These are phyloP conservation scores for Lichina pygmaea DNA, from an alignment of 495 filamentous ascomycete species.

Conservation along the genomic window DNA sequence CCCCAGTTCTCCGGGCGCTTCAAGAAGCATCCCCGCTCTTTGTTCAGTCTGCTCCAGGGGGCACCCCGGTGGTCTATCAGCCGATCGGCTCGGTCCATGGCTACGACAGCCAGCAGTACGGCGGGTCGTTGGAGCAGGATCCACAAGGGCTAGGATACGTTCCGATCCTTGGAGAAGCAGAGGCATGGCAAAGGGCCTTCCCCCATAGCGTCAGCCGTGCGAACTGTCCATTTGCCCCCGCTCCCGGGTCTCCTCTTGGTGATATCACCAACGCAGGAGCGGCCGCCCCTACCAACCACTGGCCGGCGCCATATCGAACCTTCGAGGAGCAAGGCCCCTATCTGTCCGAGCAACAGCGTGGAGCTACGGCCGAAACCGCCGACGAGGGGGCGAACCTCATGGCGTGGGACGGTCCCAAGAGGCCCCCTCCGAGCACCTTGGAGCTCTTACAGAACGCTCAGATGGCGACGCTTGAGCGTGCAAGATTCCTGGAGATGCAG, in stretches of 20 bases:
- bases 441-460: too few species aligned
- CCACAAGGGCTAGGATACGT: too few species aligned
- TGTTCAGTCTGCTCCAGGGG: not conserved
- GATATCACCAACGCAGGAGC: not conserved
- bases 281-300: not conserved
- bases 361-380: not conserved
- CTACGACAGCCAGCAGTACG: not conserved
- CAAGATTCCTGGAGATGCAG: slow-evolving; percentile 1
- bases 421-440: too few species aligned
- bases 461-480: not conserved
- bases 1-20: not conserved
- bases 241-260: not conserved
- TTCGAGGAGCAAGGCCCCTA: not conserved
- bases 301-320: not conserved
- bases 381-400: not conserved
- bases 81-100: not conserved
- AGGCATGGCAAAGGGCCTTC: too few species aligned
- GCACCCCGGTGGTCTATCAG: not conserved
- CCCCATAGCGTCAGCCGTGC: too few species aligned
- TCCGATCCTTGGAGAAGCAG: too few species aligned
- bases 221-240: too few species aligned
- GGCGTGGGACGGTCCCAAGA: not conserved
- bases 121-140: not conserved
- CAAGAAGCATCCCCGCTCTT: not conserved
- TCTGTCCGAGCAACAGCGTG: not conserved